Conservation (phyloP, 2,329 filamentous ascomycete genomes). For the Trichophyton equinum region DNA sequence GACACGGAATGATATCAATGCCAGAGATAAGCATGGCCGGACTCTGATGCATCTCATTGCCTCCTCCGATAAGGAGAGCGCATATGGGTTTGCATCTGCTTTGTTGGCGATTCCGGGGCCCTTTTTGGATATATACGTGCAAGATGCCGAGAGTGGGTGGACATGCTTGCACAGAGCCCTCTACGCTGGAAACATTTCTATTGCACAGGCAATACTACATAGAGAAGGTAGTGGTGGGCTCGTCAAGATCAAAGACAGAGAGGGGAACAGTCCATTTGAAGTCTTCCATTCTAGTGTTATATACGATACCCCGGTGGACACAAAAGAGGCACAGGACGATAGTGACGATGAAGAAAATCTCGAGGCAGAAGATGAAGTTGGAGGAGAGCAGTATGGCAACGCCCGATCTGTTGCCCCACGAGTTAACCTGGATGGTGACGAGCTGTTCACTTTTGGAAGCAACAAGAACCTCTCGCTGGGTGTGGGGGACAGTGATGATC, state of each 20-base stretch:
- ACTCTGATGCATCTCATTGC: constrained; percentile 76
- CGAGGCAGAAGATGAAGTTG: constrained; percentile 35
- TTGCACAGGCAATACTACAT: constrained; percentile 69
- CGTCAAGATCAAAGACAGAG: constrained; percentile 90
- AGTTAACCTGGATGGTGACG: constrained; percentile 52
- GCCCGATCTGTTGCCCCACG: constrained; percentile 21
- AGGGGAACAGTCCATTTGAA: constrained; percentile 90
- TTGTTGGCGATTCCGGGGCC: constrained; percentile 59
- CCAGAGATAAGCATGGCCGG: constrained; percentile 66
- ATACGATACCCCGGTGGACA: constrained; percentile 41
- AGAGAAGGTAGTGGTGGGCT: constrained; percentile 62
- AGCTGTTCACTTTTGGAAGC: constrained; percentile 87
- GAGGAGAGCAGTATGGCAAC: constrained; percentile 31
- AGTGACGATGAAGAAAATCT: constrained; percentile 34
- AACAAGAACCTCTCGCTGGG: constrained; percentile 91
- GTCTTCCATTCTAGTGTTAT: constrained; percentile 80
- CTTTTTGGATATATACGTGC: constrained; percentile 68
- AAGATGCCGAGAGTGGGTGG: constrained; percentile 90
- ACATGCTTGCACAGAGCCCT: constrained; percentile 84
- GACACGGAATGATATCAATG: constrained; percentile 63
- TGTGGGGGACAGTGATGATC: constrained; percentile 88
- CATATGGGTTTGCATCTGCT: constrained; percentile 61
- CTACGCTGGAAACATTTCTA: constrained; percentile 77
- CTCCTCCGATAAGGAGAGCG: constrained; percentile 57
- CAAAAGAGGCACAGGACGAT: constrained; percentile 18